Base-by-base conservation (phyloP, 2,329 filamentous ascomycete genomes). In the Aspergillus neoniger region DNA sequence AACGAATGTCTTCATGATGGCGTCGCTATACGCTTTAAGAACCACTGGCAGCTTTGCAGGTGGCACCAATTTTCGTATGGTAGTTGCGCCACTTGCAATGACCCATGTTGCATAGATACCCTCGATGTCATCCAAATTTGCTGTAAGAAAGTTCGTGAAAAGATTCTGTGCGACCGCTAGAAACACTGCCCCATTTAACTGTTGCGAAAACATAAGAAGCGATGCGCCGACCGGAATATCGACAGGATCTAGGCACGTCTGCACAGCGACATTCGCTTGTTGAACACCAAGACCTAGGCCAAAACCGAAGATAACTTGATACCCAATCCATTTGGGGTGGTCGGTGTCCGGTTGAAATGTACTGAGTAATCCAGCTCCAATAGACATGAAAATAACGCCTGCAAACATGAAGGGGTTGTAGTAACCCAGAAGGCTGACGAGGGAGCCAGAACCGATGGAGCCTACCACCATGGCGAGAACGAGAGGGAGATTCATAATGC, bases 391-490 rank as follows among this genome's bases (percentile, higher is more conserved):
- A 23, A 72, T 60, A 3, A 70, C 59, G 1, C 71, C 69, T 17
- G 66, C 57, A 32, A 75, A 70, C 64, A 77, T 72, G 50, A 77
- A 76, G 0, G 74, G 77, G 0, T 71, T 75, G 59, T 78, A 78
- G 65, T 76, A 77, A 8, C 76, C 76, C 4, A 70, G 59, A 5
- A 59, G 63, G 2, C 69, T 71, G 50, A 76, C 69, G 0, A 67
- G 52, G 12, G 63, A 63, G n/a, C 76, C 75, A 8, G 68, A 59
- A 1, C 74, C 48, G 23, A 76, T 68, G 4, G 71, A 70, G 28
- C 65, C 57, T 12, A 76, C 30, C 6, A 75, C 70, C 17, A 72
- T 67, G 3, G 62, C 55, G 19, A 76, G 66, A 48, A 75, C 69
- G 43, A 70, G 65, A 2, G 75, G 73, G 1, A 77, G 65, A 21